Percentiles rank a stretch among this genome's conserved stretches.
These are phyloP conservation scores for Fusarium succisae DNA, from an alignment of 2,329 filamentous ascomycete genomes.

Conservation along the genomic window DNA sequence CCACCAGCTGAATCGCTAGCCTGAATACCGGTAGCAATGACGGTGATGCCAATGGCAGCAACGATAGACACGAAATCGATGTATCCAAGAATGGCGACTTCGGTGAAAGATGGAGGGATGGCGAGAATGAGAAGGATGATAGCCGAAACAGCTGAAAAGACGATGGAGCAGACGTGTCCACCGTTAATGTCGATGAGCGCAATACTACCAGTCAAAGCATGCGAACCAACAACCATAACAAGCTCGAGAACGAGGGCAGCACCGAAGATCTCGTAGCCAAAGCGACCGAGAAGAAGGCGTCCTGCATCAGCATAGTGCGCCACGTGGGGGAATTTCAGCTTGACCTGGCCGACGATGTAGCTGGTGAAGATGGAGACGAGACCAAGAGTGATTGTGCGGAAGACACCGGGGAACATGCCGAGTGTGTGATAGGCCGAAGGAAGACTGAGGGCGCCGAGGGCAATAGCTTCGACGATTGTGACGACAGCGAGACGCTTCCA, in stretches of 20 bases:
- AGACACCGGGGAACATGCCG: constrained; percentile 61
- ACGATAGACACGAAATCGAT: constrained; percentile 69
- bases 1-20: constrained; percentile 45
- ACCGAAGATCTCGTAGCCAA: constrained; percentile 70
- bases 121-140: constrained; percentile 57
- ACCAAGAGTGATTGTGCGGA: constrained; percentile 54
- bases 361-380: constrained; percentile 59
- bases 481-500: constrained; percentile 36
- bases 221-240: constrained; percentile 76
- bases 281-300: constrained; percentile 65
- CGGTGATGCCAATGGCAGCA: constrained; percentile 63
- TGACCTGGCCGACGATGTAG: constrained; percentile 58
- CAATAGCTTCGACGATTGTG: constrained; percentile 33
- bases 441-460: constrained; percentile 49
- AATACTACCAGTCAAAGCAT: constrained; percentile 75
- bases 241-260: constrained; percentile 71
- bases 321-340: constrained; percentile 63
- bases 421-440: constrained; percentile 62
- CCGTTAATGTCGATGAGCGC: constrained; percentile 72
- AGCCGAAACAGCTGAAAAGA: constrained; percentile 56
- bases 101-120: constrained; percentile 57
- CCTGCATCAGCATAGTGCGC: constrained; percentile 51
- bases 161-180: constrained; percentile 51
- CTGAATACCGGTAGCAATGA: constrained; percentile 69
- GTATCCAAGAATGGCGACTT: constrained; percentile 35